Evolutionary conservation across 768 basidiomycete species (phyloP), one percentile per base, ranked within the genome.

Genomic region (Pleurotus ostreatus): DNA sequence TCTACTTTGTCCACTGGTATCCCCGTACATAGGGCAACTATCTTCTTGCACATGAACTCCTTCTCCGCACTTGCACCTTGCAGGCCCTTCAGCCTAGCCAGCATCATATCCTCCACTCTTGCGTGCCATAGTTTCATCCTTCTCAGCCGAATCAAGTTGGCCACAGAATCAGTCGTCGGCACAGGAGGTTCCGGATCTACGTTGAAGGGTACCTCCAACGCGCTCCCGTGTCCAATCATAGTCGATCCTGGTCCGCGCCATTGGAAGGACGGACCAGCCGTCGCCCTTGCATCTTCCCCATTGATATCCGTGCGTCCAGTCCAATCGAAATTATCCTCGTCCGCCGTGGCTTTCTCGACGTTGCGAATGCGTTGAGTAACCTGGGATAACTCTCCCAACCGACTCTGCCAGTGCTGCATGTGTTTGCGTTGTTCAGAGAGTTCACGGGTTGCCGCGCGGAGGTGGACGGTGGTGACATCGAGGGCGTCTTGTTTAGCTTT

Each of bases 351-450:
- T 41, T 84, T 83, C 65, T 92, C 85, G 25, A 98, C 79, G 68
- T 98, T 97, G 46, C 86, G 82, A 48, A 89, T 80, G 11, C 92
- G 84, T 64, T 94, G 92, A 41, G 78, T 80, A 30, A 89, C 75
- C 61, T 91, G 85, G 61, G 97, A 95, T 9, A 94, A 78, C 68
- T 94, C 89, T 7, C 77, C 80, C 57, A 89, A 86, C 38, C 82
- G 80, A 1, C 71, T 65, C 68, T 94, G 89, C 84, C 90, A 90
- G 4, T 75, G 62, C 60, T 87, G 83, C 38, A 96, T 86, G 62
- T 92, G 88, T 63, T 86, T 88, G 45, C 97, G 87, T 66, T 94
- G 91, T 62, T 94, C 91, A 0, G 94, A 87, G 18, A 99, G 83
- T 62, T 93, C 88, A 54, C 90, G 87, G 2, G 96, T 98, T 1